Conservation (phyloP, 306 rosid genomes). For the Pachyrhizus erosus region DNA sequence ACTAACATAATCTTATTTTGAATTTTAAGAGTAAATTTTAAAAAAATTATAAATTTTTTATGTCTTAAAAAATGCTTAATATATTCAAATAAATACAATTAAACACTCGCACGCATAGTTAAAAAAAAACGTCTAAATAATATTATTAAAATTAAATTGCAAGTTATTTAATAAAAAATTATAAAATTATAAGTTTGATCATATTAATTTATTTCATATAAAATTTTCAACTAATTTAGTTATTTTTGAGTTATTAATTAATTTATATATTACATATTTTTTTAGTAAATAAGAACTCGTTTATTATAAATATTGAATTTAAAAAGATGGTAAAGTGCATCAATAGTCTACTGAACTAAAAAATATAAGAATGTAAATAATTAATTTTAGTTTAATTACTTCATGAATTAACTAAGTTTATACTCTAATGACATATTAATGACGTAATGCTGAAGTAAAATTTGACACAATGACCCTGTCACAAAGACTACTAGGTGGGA, state of each 20-base stretch:
- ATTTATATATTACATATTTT: neutral
- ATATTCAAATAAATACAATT: neutral
- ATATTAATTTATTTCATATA: neutral
- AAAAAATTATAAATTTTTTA: too few relatives aligned
- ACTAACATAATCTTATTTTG: neutral
- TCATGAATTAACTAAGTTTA: neutral
- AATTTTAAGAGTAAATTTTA: neutral
- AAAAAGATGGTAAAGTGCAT: neutral
- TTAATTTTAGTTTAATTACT: neutral
- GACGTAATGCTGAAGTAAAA: slow-evolving; percentile 49
- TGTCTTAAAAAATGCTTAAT: neutral
- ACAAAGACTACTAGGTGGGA: neutral
- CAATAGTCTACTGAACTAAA: neutral
- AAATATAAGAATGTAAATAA: neutral
- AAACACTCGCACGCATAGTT: neutral
- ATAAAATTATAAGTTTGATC: neutral
- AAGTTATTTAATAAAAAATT: neutral
- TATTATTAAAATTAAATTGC: neutral
- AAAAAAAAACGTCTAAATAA: too few relatives aligned
- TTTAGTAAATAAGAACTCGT: neutral
- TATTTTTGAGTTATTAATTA: neutral
- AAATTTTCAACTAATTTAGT: neutral
- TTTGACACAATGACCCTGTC: neutral
- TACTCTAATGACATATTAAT: slow-evolving; percentile 41
- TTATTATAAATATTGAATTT: neutral